These are phyloP conservation scores for Aquilaria agallochum DNA, from an alignment of 441 rosid genomes.

Conservation along the genomic window DNA sequence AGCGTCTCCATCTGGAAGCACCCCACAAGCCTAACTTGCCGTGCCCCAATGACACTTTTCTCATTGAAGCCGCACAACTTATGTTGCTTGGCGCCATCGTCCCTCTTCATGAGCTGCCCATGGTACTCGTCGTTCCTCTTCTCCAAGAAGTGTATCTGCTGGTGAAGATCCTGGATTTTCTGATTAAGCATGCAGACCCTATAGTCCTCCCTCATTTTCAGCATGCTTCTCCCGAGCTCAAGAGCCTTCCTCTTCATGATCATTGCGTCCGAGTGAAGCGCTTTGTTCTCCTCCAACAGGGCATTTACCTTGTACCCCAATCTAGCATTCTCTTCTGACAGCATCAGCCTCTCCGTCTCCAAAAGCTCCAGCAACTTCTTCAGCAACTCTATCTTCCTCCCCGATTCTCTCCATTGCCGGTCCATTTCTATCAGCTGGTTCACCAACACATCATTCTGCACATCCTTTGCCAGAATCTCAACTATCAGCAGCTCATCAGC, in stretches of 20 bases:
- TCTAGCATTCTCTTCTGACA: conserved; percentile 46
- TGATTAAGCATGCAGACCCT: conserved; percentile 36
- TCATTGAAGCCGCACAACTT: not conserved
- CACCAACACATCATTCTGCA: conserved; percentile 42
- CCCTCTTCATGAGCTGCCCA: conserved; percentile 22
- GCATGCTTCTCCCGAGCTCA: conserved; percentile 45
- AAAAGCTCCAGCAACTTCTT: conserved; percentile 52
- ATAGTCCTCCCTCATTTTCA: conserved; percentile 63
- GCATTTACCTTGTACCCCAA: conserved; percentile 37
- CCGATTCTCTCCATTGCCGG: conserved; percentile 27
- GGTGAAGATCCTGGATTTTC: conserved; percentile 38
- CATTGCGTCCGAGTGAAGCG: conserved; percentile 38
- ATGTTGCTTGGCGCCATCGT: not conserved
- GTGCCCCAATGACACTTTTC: conserved; percentile 3
- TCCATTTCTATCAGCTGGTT: conserved; percentile 36
- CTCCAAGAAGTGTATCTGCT: conserved; percentile 42
- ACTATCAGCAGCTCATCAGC: conserved; percentile 36
- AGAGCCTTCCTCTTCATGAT: conserved; percentile 54
- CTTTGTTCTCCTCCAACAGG: conserved; percentile 44
- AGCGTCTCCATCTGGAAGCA: conserved; percentile 24
- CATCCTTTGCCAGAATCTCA: conserved; percentile 41
- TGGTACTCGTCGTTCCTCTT: conserved; percentile 37
- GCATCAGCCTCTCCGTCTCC: conserved; percentile 57
- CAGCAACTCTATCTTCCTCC: conserved; percentile 46
- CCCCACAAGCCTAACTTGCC: conserved; percentile 1